A percentile compares a stretch with the other conserved stretches of the same genome.
Conservation (phyloP, 805 yeast species). For the Candida anglica region DNA sequence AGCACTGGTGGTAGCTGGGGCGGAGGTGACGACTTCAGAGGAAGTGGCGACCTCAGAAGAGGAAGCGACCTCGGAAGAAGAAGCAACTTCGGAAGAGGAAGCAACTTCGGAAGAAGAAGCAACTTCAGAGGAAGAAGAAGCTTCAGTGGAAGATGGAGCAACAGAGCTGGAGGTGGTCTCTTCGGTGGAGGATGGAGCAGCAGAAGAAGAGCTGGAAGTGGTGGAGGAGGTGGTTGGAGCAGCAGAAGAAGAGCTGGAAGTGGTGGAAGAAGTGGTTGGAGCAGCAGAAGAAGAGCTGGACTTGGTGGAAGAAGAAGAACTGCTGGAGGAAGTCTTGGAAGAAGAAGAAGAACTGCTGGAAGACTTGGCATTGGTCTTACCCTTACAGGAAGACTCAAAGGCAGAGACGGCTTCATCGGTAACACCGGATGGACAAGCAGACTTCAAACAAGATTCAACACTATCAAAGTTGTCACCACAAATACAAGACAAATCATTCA, state of each 20-base stretch:
- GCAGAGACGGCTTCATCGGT: conserved; percentile 56
- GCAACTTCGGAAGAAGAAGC: conserved; percentile 17
- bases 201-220: conserved; percentile 15
- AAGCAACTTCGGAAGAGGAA: conserved; percentile 14
- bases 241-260: conserved; percentile 26
- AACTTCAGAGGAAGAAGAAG: conserved; percentile 17
- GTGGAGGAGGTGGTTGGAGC: conserved; percentile 20
- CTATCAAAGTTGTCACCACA: conserved; percentile 54
- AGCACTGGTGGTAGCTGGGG: conserved; percentile 11
- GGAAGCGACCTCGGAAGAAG: conserved; percentile 16
- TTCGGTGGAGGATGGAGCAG: conserved; percentile 14
- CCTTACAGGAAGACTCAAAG: conserved; percentile 51
- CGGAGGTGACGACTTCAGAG: conserved; percentile 11
- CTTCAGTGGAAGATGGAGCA: conserved; percentile 10
- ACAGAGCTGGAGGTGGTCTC: conserved; percentile 18
- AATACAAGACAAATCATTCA: conserved; percentile 66
- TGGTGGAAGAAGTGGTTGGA: conserved; percentile 27
- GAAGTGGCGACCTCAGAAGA: conserved; percentile 15
- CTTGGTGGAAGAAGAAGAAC: conserved; percentile 18
- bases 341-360: conserved; percentile 22
- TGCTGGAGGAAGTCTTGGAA: conserved; percentile 15
- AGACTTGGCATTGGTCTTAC: conserved; percentile 30
- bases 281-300: conserved; percentile 25
- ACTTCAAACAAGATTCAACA: conserved; percentile 59
- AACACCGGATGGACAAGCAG: conserved; percentile 64